Base-by-base conservation (phyloP, 208 protist genomes). In the Balamuthia mandrillaris region DNA sequence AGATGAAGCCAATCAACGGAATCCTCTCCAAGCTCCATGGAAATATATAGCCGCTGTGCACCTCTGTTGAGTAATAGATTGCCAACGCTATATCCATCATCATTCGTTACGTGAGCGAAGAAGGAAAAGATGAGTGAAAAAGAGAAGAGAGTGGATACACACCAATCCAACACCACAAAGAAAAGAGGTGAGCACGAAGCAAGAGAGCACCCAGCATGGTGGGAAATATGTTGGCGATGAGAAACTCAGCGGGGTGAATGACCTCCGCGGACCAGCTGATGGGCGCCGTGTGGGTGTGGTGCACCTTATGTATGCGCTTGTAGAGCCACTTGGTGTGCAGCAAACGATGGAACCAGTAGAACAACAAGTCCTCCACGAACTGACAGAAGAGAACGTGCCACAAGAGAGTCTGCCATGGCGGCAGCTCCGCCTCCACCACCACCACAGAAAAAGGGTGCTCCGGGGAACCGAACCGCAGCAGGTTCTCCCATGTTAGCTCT, bases 1-100 rank as follows among this genome's bases (percentile, higher is more conserved):
- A 89, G n/a, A n/a, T n/a, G n/a, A n/a, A n/a, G n/a, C n/a, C n/a
- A n/a, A n/a, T n/a, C 35, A 87, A 79, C 52, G 87, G 87, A 33
- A 89, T 84, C 21, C 29, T 49, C 16, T 51, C 88, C 24, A 37
- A 39, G 18, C 18, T 51, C 70, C 54, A 89, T 18, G 87, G 87
- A 49, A 89, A 88, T 12, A 88, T 84, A 44, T 89, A 89, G 45
- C 87, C 87, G 24, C 37, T 66, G 35, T 89, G 87, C 54, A 58
- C 70, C 49, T 54, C 49, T 54, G 49, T 54, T n/a, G n/a, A n/a
- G n/a, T n/a, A n/a, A n/a, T n/a, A n/a, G n/a, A n/a, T n/a, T n/a
- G n/a, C n/a, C n/a, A n/a, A n/a, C n/a, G n/a, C n/a, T n/a, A n/a
- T n/a, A n/a, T n/a, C n/a, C n/a, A n/a, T n/a, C n/a, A n/a, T n/a